These are phyloP conservation scores for Colletotrichum spinosum DNA, from an alignment of 2,329 filamentous ascomycete genomes.

Conservation along the genomic window DNA sequence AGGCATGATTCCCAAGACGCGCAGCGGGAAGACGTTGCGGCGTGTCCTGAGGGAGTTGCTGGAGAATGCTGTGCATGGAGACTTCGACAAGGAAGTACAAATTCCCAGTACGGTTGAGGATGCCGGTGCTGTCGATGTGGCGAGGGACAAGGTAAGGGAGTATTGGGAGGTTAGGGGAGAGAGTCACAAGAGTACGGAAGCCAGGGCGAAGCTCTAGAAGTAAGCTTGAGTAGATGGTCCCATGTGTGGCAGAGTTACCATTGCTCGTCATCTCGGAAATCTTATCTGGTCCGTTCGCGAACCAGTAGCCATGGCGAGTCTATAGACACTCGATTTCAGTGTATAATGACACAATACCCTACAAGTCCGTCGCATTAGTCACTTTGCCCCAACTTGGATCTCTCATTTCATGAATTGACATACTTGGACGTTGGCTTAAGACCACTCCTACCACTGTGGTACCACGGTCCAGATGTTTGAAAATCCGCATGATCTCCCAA, in stretches of 20 bases:
- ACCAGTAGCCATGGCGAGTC: too few species aligned
- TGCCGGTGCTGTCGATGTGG: constrained; percentile 77
- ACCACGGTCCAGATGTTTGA: too few species aligned
- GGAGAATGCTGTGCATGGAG: constrained; percentile 81
- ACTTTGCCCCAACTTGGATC: too few species aligned
- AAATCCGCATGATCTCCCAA: too few species aligned
- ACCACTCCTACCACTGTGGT: too few species aligned
- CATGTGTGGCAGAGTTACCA: neutral
- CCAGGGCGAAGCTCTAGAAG: constrained; percentile 61
- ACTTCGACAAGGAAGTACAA: constrained; percentile 77
- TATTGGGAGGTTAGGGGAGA: constrained; percentile 74
- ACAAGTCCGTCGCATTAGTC: too few species aligned
- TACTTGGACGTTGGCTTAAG: too few species aligned
- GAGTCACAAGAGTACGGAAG: constrained; percentile 57
- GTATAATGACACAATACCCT: too few species aligned
- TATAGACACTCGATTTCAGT: too few species aligned
- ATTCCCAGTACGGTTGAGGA: constrained; percentile 92
- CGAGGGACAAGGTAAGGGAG: constrained; percentile 75
- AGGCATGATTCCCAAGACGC: constrained; percentile 90
- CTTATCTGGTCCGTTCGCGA: too few species aligned
- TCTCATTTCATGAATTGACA: too few species aligned
- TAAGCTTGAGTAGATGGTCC: neutral
- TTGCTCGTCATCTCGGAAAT: too few species aligned
- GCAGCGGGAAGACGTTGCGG: constrained; percentile 90
- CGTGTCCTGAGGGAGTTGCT: constrained; percentile 85